phyloP scores from a whole-genome alignment of 345 rosid genomes.

The Lumnitzera littorea region DNA sequence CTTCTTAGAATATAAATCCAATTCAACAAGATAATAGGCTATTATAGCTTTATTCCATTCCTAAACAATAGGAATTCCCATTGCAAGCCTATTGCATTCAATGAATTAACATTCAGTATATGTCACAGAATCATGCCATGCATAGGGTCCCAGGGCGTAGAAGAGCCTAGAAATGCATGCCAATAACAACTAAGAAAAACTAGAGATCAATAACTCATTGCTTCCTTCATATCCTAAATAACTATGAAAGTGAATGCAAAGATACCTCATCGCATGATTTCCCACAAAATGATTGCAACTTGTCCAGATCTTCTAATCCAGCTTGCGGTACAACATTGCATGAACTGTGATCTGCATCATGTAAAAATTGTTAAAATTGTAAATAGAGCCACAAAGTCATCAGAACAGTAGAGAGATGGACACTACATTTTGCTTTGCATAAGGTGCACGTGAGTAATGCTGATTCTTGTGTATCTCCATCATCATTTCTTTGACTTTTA shows the following conservation, averaged over 20 bases:
- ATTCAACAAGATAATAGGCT: too few relatives aligned
- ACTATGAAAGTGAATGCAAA: conserved; percentile 1
- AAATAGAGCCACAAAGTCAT: background rate
- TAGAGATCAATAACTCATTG: background rate
- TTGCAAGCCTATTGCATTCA: too few relatives aligned
- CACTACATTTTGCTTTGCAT: conserved; percentile 84
- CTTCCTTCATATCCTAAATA: background rate
- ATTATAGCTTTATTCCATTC: too few relatives aligned
- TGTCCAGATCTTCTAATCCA: conserved; percentile 19
- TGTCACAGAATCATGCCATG: too few relatives aligned
- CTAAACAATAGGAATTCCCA: too few relatives aligned
- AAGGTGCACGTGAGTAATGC: conserved; percentile 39
- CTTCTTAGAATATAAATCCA: too few relatives aligned
- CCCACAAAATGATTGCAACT: conserved; percentile 57
- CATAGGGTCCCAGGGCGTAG: too few relatives aligned
- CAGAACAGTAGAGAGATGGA: background rate
- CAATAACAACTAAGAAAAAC: too few relatives aligned
- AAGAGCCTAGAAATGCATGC: too few relatives aligned
- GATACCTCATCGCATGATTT: conserved; percentile 76
- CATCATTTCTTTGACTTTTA: conserved; percentile 17
- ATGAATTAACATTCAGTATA: too few relatives aligned
- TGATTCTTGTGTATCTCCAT: conserved; percentile 14
- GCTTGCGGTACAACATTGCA: conserved; percentile 40
- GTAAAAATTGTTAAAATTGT: conserved; percentile 9
- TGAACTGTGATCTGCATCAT: conserved; percentile 62